These are phyloP conservation scores for Tolypocladium tropicale DNA, from an alignment of 2,329 filamentous ascomycete species.

Conservation along the genomic window DNA sequence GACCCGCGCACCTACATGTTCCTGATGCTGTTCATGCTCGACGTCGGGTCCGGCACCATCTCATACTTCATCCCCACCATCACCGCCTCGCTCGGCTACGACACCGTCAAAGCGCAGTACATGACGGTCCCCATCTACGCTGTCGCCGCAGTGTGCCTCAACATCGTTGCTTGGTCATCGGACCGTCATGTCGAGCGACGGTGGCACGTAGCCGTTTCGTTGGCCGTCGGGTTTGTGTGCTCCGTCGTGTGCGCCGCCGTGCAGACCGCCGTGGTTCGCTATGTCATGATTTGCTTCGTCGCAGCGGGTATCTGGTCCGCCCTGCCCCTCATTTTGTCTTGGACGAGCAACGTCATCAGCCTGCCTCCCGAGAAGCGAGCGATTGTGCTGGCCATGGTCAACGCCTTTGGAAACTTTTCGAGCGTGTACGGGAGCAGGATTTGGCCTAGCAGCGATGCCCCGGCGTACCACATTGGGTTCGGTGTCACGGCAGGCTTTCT, in stretches of 20 bases:
- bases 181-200: slow-evolving; percentile 10
- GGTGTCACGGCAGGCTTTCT: slow-evolving; percentile 17
- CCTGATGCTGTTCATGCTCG: slow-evolving; percentile 4
- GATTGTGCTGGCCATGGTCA: slow-evolving; percentile 19
- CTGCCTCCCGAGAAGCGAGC: slow-evolving; percentile 20
- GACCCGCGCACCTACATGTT: slow-evolving; percentile 5
- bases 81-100: slow-evolving; percentile 35
- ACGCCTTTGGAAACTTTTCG: slow-evolving; percentile 20
- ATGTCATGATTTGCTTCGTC: slow-evolving; percentile 13
- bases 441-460: slow-evolving; percentile 16
- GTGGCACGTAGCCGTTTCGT: slow-evolving; percentile 10
- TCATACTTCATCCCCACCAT: slow-evolving; percentile 45
- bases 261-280: slow-evolving; percentile 12
- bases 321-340: slow-evolving; percentile 11
- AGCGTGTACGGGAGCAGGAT: slow-evolving; percentile 19
- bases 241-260: slow-evolving; percentile 11
- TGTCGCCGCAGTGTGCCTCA: slow-evolving; percentile 6
- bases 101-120: slow-evolving; percentile 31
- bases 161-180: slow-evolving; percentile 12
- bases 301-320: slow-evolving; percentile 3
- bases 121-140: slow-evolving; percentile 26
- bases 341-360: slow-evolving; percentile 15
- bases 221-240: slow-evolving; percentile 10
- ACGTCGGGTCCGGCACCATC: slow-evolving; percentile 32
- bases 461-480: slow-evolving; percentile 16